Evolutionary conservation across 1,284 basidiomycete species (phyloP).

Genomic region (Irpex rosettiformis): DNA sequence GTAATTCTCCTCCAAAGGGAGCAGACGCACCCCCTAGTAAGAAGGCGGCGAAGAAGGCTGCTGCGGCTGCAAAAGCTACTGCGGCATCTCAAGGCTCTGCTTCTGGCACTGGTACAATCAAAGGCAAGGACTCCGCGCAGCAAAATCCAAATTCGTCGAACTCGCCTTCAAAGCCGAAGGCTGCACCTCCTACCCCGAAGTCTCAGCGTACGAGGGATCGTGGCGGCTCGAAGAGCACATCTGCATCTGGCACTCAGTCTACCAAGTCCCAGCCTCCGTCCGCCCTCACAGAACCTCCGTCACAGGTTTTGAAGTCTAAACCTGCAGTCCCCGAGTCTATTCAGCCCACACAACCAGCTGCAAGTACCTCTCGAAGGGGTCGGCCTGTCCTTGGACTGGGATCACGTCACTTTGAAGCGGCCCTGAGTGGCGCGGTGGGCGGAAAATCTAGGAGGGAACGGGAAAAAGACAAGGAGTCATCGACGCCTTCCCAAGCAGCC

Average conservation of each 20-base stretch:
- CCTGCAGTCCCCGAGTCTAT: slow-evolving; percentile 13
- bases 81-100: slow-evolving; percentile 16
- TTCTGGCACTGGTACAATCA: slow-evolving; percentile 5
- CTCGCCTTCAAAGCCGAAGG: slow-evolving; percentile 5
- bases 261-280: slow-evolving; percentile 14
- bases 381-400: slow-evolving; percentile 57
- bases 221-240: slow-evolving; percentile 3
- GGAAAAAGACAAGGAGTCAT: slow-evolving; percentile 21
- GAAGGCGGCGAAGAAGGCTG: slow-evolving; percentile 40
- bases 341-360: slow-evolving; percentile 6
- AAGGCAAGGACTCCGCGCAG: slow-evolving; percentile 4
- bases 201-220: slow-evolving; percentile 8
- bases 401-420: slow-evolving; percentile 64
- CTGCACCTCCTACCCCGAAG: slow-evolving; percentile 6
- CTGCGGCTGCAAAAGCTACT: slow-evolving; percentile 23
- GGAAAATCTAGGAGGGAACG: slow-evolving; percentile 27
- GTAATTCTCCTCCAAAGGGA: slow-evolving; percentile 9
- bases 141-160: slow-evolving; percentile 6
- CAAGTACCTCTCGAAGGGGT: slow-evolving; percentile 30
- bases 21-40: slow-evolving; percentile 30
- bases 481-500: neutral
- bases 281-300: slow-evolving; percentile 5
- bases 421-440: slow-evolving; percentile 48
- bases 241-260: slow-evolving; percentile 7
- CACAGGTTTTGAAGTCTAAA: slow-evolving; percentile 15